Base-by-base conservation (phyloP, 441 rosid species). In the Rhodomyrtus psidioides region DNA sequence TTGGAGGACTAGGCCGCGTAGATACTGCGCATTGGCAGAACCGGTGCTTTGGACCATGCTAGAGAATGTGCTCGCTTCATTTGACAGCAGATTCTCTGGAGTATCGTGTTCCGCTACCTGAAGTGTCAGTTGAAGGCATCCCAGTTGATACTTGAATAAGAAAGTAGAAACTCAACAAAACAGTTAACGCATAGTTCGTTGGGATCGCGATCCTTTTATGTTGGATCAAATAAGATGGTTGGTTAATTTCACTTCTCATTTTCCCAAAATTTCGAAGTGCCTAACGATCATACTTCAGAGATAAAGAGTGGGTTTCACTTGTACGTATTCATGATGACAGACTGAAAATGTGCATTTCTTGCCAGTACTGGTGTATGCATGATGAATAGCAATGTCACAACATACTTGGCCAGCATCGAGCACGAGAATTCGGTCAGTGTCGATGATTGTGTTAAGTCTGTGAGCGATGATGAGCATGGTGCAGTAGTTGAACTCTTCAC, bases 401-500 rank as follows among this genome's bases (percentile, higher is more conserved):
- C 89, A 27, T 94, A 95, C 99, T 94, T 87, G 89, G 87, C 99
- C 98, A 87, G 98, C 92, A 91, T 94, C 92, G 55, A 95, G 98
- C 87, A 96, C 91, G 42, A 96, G 93, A 83, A 96, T 91, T 60
- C 94, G 90, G 90, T 95, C 97, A 88, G 97, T 92, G 85, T 96
- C 99, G 55, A 96, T 96, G 88, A 96, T 93, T 44, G 99, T 96
- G 88, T 96, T 96, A 42, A 96, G 94, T 53, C 99, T 94, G 89
- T 95, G 99, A 88, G 99, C 99, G 75, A 96, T 96, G 57, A 96
- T 91, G 58, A 96, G 93, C 98, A 96, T 95, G 7, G 99, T 95
- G 89, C 99, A 96, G 24, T 96, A 90, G 90, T 91, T 95, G 89
- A 96, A 96, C 86, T 95, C 99, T 91, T 96, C 98, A 27, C 96